Conservation (phyloP, 176 grass and related monocot genomes). For the Cenchrus fungigraminus region DNA sequence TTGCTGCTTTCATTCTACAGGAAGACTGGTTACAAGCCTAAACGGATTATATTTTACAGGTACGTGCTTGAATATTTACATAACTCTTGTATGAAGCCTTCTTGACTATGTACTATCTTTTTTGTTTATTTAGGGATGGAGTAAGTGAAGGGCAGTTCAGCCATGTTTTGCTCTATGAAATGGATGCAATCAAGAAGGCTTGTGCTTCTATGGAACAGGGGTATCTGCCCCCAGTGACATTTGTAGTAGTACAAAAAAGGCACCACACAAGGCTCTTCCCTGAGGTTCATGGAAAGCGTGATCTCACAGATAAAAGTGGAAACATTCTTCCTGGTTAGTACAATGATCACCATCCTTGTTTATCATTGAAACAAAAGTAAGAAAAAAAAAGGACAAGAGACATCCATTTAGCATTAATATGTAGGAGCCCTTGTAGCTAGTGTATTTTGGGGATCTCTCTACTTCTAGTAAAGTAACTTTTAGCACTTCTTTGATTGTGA, state of each 20-base stretch:
- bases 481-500: neutral
- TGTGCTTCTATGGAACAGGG: slow-evolving; percentile 51
- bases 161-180: slow-evolving; percentile 63
- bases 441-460: neutral
- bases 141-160: slow-evolving; percentile 86
- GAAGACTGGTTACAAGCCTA: slow-evolving; percentile 32
- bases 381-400: neutral
- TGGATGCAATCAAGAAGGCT: slow-evolving; percentile 69
- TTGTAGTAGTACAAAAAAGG: slow-evolving; percentile 88
- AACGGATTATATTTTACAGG: slow-evolving; percentile 94
- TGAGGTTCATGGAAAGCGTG: slow-evolving; percentile 44
- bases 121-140: slow-evolving; percentile 59
- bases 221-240: slow-evolving; percentile 65
- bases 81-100: neutral
- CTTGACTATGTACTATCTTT: neutral
- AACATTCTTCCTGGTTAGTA: slow-evolving; percentile 75
- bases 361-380: neutral
- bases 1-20: slow-evolving; percentile 49
- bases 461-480: neutral
- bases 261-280: slow-evolving; percentile 90
- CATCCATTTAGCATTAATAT: neutral
- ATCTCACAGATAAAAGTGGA: slow-evolving; percentile 60
- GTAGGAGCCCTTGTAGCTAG: neutral
- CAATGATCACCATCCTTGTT: neutral
- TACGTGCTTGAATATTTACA: slow-evolving; percentile 26